A percentile compares a stretch with the other conserved stretches of the same genome.
Evolutionary conservation across 225 moss, liverwort and hornwort genomes (phyloP).

Genomic region (Polytrichum commune): DNA sequence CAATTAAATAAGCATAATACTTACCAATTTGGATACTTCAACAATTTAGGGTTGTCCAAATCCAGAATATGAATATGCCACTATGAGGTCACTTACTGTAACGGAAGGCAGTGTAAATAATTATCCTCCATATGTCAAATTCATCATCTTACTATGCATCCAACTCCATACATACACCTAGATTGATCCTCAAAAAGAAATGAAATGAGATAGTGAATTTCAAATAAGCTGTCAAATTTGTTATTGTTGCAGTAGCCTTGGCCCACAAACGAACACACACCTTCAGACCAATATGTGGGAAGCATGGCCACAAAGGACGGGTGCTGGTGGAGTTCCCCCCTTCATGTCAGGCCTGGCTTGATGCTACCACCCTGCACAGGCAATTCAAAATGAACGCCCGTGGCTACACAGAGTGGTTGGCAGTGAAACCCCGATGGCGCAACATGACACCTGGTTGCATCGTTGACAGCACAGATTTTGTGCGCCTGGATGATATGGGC

Average conservation of each 20-base stretch:
- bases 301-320: conserved; percentile 51
- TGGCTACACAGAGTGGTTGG: conserved; percentile 52
- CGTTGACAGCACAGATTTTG: conserved; percentile 53
- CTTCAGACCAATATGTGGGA: conserved; percentile 48
- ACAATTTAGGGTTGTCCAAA: no score
- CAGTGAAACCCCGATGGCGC: conserved; percentile 50
- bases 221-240: not conserved
- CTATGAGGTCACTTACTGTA: no score
- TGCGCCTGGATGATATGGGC: conserved; percentile 49
- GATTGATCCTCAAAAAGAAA: no score
- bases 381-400: conserved; percentile 60
- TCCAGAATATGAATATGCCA: no score
- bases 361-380: conserved; percentile 45
- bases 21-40: no score
- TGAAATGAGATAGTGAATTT: no score
- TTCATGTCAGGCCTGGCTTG: conserved; percentile 43
- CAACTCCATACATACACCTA: no score
- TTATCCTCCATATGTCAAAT: no score
- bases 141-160: no score
- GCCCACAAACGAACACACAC: conserved; percentile 34
- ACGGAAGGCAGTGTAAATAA: no score
- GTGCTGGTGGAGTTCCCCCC: conserved; percentile 43
- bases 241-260: conserved; percentile 48
- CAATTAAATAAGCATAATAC: no score
- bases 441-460: conserved; percentile 34